Percentiles rank a stretch among this genome's conserved stretches.
phyloP scores from a whole-genome alignment of 805 yeast species.

The Ogataea trehalophila region DNA sequence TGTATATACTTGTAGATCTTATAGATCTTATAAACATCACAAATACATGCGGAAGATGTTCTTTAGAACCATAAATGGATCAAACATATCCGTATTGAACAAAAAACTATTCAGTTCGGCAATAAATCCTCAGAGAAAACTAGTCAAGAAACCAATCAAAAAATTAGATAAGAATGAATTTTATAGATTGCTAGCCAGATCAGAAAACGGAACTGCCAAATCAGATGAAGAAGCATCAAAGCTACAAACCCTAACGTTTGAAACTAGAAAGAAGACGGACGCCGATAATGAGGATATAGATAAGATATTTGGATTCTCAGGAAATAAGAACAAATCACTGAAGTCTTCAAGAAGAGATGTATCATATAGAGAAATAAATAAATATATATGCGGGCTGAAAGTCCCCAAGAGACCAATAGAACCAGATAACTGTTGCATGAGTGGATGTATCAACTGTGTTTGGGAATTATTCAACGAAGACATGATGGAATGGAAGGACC shows the following conservation, averaged over 20 bases:
- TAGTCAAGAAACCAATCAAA: background rate
- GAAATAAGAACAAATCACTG: constrained; percentile 25
- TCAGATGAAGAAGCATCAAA: constrained; percentile 8
- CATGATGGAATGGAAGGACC: constrained; percentile 69
- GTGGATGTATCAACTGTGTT: constrained; percentile 94
- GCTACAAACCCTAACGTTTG: constrained; percentile 19
- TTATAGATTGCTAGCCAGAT: constrained; percentile 14
- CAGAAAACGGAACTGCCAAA: constrained; percentile 11
- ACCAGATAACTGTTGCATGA: constrained; percentile 96
- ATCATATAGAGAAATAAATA: constrained; percentile 29
- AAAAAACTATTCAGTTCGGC: background rate
- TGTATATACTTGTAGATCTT: background rate
- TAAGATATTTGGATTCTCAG: constrained; percentile 28
- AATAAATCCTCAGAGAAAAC: background rate
- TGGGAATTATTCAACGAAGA: constrained; percentile 94
- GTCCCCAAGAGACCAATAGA: constrained; percentile 85
- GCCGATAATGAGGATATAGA: constrained; percentile 19
- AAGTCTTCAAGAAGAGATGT: constrained; percentile 34
- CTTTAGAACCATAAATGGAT: background rate
- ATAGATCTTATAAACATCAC: background rate
- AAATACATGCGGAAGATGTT: background rate
- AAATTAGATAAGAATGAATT: constrained; percentile 12
- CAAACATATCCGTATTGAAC: no score
- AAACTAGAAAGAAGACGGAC: constrained; percentile 17
- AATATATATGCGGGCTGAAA: constrained; percentile 53